Evolutionary conservation across 2,329 filamentous ascomycete species (phyloP), one percentile per base, ranked within the genome.

Genomic region (Talaromyces atroroseus): DNA sequence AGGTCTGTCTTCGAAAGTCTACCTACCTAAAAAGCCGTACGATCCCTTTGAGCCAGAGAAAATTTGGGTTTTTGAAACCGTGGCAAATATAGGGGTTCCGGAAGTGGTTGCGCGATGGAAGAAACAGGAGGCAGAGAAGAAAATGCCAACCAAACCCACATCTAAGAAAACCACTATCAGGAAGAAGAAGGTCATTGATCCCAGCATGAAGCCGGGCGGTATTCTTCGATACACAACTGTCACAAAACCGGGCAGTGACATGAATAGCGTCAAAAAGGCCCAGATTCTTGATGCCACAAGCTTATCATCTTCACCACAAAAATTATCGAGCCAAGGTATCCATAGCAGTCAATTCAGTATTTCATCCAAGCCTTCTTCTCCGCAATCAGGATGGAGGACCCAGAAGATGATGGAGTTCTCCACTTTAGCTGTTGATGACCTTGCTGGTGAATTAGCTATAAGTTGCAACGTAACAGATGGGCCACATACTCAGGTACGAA

Each of bases 21-120:
- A 52, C 23, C 16, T 48, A 4, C 53, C 59, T 16, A 57, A 68
- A 16, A 72, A 71, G 29, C 69, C 74, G 0, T 77, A 87, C 62
- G 85, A 91, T 63, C 87, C 90, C 0, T 79, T 78, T 8, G 78
- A 83, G 26, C 75, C 83, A 1, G 83, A 89, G 42, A 82, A 86
- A 60, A 69, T 81, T 10, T 92, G 89, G 89, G 72, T 92, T 5
- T 77, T 87, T 21, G 83, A 86, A 62, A 78, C 80, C 0, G 77
- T 89, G 52, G 81, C 84, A 4, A 82, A 80, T 56, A 68, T 86
- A 2, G 87, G 88, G 0, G 79, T 86, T 54, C 87, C 87, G 3
- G 72, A 84, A 2, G 81, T 81, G 26, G 80, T 89, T 0, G 78
- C 85, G 60, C 81, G 82, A 44, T 92, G 87, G 80, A 82, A 89